Conservation (phyloP, 176 grass and related monocot genomes). For the Alloteropsis semialata region DNA sequence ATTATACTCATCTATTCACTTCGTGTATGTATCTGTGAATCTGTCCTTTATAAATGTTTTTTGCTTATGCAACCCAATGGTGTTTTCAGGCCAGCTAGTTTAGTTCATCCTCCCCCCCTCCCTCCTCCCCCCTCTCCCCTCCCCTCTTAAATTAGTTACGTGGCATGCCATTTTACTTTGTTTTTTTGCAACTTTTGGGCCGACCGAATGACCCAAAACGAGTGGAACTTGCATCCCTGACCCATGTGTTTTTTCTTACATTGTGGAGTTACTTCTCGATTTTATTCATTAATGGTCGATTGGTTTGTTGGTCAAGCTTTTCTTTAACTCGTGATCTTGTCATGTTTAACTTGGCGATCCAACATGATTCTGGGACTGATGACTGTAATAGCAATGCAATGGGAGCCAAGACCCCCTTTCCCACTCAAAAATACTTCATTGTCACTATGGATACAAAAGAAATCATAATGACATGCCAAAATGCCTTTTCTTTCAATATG, state of each 20-base stretch:
- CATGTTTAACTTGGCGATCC: neutral
- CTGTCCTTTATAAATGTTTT: neutral
- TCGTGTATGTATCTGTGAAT: neutral
- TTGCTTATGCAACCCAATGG: neutral
- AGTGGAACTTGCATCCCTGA: neutral
- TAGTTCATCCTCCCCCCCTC: too few relatives aligned
- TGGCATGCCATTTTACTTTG: too few relatives aligned
- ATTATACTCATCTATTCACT: neutral
- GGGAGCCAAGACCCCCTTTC: neutral
- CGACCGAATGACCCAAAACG: too few relatives aligned
- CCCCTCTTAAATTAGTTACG: too few relatives aligned
- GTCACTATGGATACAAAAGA: neutral
- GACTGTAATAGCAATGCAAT: neutral
- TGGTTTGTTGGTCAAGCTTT: neutral
- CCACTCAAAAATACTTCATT: neutral
- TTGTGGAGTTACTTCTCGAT: neutral
- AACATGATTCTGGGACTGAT: neutral
- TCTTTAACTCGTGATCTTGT: neutral
- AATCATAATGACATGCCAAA: neutral
- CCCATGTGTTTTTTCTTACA: neutral
- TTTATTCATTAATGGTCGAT: neutral
- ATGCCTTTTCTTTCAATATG: neutral
- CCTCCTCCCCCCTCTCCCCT: too few relatives aligned
- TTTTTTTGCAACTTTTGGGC: too few relatives aligned
- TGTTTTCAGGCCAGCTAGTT: too few relatives aligned